Conservation (phyloP, 1,284 basidiomycete species). For the Somion occarium region DNA sequence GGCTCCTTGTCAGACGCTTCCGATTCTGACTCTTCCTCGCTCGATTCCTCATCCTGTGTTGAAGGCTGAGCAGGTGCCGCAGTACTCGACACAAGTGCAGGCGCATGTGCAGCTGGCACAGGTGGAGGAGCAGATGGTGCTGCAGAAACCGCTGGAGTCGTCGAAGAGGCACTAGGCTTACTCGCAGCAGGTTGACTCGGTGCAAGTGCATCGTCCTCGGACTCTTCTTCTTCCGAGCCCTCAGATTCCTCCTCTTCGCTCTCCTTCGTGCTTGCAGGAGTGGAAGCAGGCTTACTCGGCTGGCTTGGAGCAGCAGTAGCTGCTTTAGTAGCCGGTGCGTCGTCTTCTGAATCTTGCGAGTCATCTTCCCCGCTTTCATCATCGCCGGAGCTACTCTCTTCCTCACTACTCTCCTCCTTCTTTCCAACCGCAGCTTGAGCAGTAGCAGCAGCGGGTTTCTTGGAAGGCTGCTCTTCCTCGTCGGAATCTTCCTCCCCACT, state of each 20-base stretch:
- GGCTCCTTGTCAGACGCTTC: neutral
- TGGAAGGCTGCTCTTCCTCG: constrained; percentile 18
- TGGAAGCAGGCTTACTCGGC: neutral
- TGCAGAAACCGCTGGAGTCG: neutral
- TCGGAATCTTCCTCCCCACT: constrained; percentile 15
- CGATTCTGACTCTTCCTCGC: neutral
- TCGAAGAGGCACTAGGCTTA: no score
- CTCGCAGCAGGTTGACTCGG: neutral
- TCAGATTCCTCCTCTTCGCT: constrained; percentile 18
- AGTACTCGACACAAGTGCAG: neutral
- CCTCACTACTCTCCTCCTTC: constrained; percentile 3
- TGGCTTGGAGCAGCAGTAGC: neutral
- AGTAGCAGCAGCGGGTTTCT: neutral
- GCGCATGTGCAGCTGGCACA: neutral
- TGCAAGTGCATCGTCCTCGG: neutral
- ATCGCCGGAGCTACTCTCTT: neutral
- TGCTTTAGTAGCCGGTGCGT: neutral
- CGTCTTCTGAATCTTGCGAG: constrained; percentile 12
- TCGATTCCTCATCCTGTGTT: neutral
- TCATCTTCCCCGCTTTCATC: constrained; percentile 12
- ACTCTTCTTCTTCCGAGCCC: neutral
- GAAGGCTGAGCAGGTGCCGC: neutral
- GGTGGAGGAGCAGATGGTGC: neutral
- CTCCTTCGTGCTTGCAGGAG: neutral
- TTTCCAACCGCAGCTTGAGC: neutral